Base-by-base conservation (phyloP, 202 grass and related monocot genomes). In the Schoenoplectus tabernaemontani region DNA sequence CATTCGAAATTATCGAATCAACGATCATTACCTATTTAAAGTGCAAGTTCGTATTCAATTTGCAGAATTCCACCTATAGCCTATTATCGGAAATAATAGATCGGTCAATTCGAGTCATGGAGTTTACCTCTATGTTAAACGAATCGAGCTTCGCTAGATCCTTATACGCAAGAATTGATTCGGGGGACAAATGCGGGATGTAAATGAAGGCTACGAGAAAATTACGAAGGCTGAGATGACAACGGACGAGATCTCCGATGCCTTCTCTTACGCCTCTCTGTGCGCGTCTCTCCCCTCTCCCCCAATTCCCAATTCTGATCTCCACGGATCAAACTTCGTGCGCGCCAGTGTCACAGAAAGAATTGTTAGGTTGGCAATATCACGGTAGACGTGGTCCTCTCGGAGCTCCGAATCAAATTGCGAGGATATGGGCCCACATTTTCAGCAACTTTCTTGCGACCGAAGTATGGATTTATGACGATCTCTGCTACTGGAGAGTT, bases 251-350 rank as follows among this genome's bases (percentile, higher is more conserved):
- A 62, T 80, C 78, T 62, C 78, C 78, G 78, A 20, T 80, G 59
- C 60, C 28, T 80, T 50, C 58, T 64, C 78, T 80, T 36, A 17
- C 51, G 28, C 28, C 28, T 28, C 28, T 28, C 28, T 28, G 28
- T 28, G 28, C 20, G 4, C 33, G 2, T 80, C 77, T 44, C 42
- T 36, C 44, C 9, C n/a, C 76, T 23, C 43, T 46, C 19, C 50
- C 76, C 58, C 39, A 41, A 60, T 57, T 28, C 28, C 28, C 28
- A 28, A 28, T 28, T 28, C 28, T 28, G 28, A 37, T 53, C 5
- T 60, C 39, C 37, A 62, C 34, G 50, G 50, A 79, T 79, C 53
- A 59, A 79, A 53, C 76, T 79, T 79, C 76, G 76, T 79, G 76
- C 76, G 76, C 76, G 57, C 76, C 56, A 79, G 75, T 78, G 76